phyloP scores from a whole-genome alignment of 2,329 filamentous ascomycete genomes.

The Rhinocladiella similis region DNA sequence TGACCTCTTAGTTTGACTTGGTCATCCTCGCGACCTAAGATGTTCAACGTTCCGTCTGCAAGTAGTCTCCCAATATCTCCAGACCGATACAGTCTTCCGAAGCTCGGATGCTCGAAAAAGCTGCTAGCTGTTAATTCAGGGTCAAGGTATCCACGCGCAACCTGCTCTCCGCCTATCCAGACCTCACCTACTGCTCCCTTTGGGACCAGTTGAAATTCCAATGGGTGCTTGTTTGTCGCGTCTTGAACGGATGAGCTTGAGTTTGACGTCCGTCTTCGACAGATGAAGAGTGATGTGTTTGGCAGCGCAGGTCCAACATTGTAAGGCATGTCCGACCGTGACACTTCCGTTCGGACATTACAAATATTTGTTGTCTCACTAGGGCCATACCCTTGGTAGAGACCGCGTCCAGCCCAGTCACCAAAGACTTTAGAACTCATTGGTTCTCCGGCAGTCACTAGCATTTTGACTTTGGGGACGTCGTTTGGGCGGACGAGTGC shows the following conservation, averaged over 20 bases:
- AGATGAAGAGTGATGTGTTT: constrained; percentile 74
- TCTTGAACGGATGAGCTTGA: neutral
- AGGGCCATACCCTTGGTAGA: constrained; percentile 82
- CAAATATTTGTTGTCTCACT: constrained; percentile 89
- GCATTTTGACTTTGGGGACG: constrained; percentile 69
- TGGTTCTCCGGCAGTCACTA: constrained; percentile 80
- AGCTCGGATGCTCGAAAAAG: constrained; percentile 67
- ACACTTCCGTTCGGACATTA: constrained; percentile 66
- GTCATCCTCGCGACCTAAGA: constrained; percentile 72
- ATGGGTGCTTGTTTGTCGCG: constrained; percentile 28
- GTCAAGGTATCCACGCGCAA: constrained; percentile 71
- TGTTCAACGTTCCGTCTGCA: constrained; percentile 71
- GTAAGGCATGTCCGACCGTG: constrained; percentile 59
- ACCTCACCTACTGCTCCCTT: constrained; percentile 76
- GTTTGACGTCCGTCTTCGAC: constrained; percentile 9
- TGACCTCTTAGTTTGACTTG: constrained; percentile 82
- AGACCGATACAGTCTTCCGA: constrained; percentile 76
- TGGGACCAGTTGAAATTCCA: constrained; percentile 57
- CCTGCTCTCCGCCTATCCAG: constrained; percentile 82
- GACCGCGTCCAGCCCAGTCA: constrained; percentile 63
- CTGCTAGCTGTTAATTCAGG: constrained; percentile 62
- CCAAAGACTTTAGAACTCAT: constrained; percentile 71
- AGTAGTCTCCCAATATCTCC: constrained; percentile 82
- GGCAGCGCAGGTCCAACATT: constrained; percentile 74
- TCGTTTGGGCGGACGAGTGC: constrained; percentile 68